Conservation (phyloP, 2,329 filamentous ascomycete species). For the Beauveria varroae region DNA sequence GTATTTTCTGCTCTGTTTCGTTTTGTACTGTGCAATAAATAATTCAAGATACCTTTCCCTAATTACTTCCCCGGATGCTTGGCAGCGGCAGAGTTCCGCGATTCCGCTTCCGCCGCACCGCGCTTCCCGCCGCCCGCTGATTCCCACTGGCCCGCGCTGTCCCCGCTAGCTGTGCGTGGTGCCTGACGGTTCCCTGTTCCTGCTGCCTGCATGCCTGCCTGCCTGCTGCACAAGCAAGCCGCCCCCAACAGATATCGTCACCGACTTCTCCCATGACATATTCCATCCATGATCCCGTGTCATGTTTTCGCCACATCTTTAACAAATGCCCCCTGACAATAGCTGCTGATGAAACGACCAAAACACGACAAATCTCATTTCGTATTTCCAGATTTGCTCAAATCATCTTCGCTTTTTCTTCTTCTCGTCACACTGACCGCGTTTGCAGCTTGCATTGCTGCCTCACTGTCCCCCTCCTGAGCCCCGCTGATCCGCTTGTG, state of each 20-base stretch:
- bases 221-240: neutral
- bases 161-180: neutral
- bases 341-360: neutral
- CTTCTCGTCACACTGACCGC: neutral
- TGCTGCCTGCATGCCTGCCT: neutral
- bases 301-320: constrained; percentile 1
- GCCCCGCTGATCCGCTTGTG: constrained; percentile 10
- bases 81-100: neutral
- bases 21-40: neutral
- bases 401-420: neutral
- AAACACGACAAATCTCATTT: neutral
- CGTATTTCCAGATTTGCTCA: neutral
- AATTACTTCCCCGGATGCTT: neutral
- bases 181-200: constrained; percentile 5
- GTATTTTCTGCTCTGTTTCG: neutral
- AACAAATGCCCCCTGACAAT: neutral
- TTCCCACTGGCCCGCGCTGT: neutral
- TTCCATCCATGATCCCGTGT: neutral
- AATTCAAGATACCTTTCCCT: neutral
- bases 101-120: neutral
- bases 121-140: neutral
- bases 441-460: constrained; percentile 1
- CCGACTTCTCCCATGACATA: constrained; percentile 5
- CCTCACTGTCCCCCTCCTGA: constrained; percentile 7
- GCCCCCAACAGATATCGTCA: constrained; percentile 11